phyloP scores from a whole-genome alignment of 1,139 yeast genomes.

The Blastobotrys apis region DNA sequence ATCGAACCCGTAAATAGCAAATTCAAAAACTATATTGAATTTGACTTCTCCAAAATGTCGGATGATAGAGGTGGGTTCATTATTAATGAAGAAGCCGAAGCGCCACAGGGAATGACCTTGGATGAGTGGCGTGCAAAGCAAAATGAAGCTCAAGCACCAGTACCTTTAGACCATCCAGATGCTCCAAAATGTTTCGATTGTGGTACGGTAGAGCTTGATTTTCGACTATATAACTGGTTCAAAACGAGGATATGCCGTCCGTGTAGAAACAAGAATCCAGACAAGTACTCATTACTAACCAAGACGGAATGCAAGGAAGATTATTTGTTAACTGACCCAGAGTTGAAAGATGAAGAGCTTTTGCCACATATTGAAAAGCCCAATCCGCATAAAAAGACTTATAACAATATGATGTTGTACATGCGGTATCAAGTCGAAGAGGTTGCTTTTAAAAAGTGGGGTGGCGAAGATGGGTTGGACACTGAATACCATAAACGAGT shows the following conservation, averaged over 20 bases:
- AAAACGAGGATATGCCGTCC: slow-evolving; percentile 69
- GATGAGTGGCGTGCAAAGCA: slow-evolving; percentile 79
- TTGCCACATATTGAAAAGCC: slow-evolving; percentile 82
- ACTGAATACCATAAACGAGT: slow-evolving; percentile 89
- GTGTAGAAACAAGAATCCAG: slow-evolving; percentile 71
- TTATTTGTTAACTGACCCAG: slow-evolving; percentile 89
- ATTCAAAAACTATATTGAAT: slow-evolving; percentile 71
- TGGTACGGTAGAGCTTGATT: slow-evolving; percentile 68
- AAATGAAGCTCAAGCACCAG: slow-evolving; percentile 23
- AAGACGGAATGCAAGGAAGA: slow-evolving; percentile 95
- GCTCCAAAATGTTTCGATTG: slow-evolving; percentile 83
- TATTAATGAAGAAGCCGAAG: slow-evolving; percentile 40
- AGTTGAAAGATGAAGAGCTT: slow-evolving; percentile 62
- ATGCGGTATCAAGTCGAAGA: slow-evolving; percentile 87
- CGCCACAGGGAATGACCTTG: slow-evolving; percentile 44
- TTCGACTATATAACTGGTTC: slow-evolving; percentile 63
- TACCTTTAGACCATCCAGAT: slow-evolving; percentile 47
- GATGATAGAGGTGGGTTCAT: slow-evolving; percentile 88
- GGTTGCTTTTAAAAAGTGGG: slow-evolving; percentile 93
- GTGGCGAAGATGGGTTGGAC: slow-evolving; percentile 81
- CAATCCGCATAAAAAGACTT: slow-evolving; percentile 87
- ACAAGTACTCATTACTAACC: slow-evolving; percentile 83
- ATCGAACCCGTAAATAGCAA: slow-evolving; percentile 28
- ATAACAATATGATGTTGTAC: slow-evolving; percentile 88
- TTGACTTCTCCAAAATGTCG: slow-evolving; percentile 83